A percentile compares a stretch with the other conserved stretches of the same genome.
Evolutionary conservation across 192 early-diverging fungal genomes (phyloP).

Genomic region (Podochytrium sp.): DNA sequence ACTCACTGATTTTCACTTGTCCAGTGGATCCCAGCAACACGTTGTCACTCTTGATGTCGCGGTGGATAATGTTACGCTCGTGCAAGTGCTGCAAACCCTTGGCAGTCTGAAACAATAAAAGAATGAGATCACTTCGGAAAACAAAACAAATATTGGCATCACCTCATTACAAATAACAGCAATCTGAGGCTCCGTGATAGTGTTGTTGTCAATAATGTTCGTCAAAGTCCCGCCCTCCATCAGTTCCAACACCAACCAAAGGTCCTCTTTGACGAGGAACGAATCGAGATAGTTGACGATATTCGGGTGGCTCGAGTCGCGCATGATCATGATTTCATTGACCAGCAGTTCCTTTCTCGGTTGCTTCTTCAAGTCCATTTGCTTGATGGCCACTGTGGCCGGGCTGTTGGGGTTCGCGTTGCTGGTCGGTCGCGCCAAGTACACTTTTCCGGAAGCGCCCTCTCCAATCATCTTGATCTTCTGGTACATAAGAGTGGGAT

Average conservation of each 20-base stretch:
- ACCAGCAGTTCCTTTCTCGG: slow-evolving; percentile 66
- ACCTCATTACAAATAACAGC: slow-evolving; percentile 76
- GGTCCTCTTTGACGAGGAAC: slow-evolving; percentile 83
- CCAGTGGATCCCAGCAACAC: slow-evolving; percentile 76
- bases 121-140: not conserved
- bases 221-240: slow-evolving; percentile 99
- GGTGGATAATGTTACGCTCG: slow-evolving; percentile 73
- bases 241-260: slow-evolving; percentile 99
- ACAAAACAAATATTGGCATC: not conserved
- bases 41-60: slow-evolving; percentile 90
- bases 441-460: slow-evolving; percentile 98
- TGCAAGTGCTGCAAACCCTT: slow-evolving; percentile 78
- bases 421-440: slow-evolving; percentile 76
- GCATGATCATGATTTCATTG: slow-evolving; percentile 88
- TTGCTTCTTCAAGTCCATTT: slow-evolving; percentile 63
- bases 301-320: slow-evolving; percentile 84
- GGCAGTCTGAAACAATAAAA: slow-evolving; percentile 55
- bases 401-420: slow-evolving; percentile 25
- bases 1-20: slow-evolving; percentile 66
- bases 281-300: slow-evolving; percentile 97
- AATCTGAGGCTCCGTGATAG: slow-evolving; percentile 81
- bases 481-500: slow-evolving; percentile 88
- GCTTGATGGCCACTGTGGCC: slow-evolving; percentile 61
- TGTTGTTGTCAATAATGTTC: slow-evolving; percentile 94
- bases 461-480: slow-evolving; percentile 97